Conservation (phyloP, 805 yeast genomes). For the Suhomyces sp. region DNA sequence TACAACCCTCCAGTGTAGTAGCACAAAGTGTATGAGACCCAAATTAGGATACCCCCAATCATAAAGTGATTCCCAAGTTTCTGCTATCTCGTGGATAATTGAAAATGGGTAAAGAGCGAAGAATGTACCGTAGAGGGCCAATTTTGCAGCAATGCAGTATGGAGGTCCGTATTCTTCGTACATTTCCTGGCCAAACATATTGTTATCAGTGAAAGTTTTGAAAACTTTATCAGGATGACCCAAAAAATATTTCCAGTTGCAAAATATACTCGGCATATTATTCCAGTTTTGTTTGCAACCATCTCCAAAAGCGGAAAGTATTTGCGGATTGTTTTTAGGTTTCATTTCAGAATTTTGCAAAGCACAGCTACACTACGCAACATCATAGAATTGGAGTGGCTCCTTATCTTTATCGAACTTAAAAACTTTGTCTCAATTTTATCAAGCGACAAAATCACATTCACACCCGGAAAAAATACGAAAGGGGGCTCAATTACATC, state of each 20-base stretch:
- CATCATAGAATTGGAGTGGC: background rate
- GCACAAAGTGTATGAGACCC: conserved; percentile 31
- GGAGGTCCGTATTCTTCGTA: conserved; percentile 27
- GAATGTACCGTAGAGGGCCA: conserved; percentile 25
- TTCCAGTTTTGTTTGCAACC: background rate
- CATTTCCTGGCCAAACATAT: conserved; percentile 16
- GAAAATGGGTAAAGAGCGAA: conserved; percentile 25
- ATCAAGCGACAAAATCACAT: background rate
- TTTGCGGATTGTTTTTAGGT: background rate
- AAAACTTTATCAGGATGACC: too few relatives aligned
- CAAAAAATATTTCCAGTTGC: too few relatives aligned
- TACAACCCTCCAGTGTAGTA: conserved; percentile 29
- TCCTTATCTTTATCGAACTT: background rate
- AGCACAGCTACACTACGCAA: background rate
- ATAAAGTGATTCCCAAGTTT: conserved; percentile 15
- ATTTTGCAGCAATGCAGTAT: conserved; percentile 25
- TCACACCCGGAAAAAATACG: background rate
- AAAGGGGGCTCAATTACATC: background rate
- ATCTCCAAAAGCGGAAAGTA: background rate
- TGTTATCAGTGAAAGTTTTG: background rate
- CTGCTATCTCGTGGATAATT: conserved; percentile 16
- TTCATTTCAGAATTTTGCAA: background rate
- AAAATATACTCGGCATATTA: background rate
- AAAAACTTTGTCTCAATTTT: background rate
- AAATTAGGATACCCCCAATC: conserved; percentile 29